phyloP scores from a whole-genome alignment of 441 rosid genomes.

The Codiaeum variegatum region DNA sequence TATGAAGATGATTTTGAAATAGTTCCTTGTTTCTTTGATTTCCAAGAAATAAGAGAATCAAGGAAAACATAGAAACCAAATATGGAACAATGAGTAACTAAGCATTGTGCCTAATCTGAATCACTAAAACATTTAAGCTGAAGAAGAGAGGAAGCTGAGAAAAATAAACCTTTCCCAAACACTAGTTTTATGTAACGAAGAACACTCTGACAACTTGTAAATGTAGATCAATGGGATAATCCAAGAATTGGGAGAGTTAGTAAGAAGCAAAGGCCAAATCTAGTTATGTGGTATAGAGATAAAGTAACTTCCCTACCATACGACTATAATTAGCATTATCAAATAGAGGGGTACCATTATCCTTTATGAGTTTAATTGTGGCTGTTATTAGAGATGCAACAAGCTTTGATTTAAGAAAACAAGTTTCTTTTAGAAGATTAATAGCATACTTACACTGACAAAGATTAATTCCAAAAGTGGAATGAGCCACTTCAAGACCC shows the following conservation, averaged over 20 bases:
- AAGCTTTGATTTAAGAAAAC: background rate
- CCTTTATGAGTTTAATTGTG: background rate
- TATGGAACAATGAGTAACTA: background rate
- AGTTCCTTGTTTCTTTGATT: background rate
- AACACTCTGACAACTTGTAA: background rate
- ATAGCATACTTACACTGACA: background rate
- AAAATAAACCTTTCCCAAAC: background rate
- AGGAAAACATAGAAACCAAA: background rate
- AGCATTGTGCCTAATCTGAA: background rate
- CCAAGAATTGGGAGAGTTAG: no score
- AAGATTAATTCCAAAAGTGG: background rate
- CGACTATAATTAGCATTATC: no score
- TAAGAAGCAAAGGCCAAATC: no score
- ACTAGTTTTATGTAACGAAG: background rate
- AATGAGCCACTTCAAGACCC: background rate
- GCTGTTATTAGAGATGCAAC: background rate
- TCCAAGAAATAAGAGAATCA: constrained; percentile 3
- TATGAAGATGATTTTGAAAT: background rate
- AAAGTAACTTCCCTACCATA: no score
- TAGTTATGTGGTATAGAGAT: no score
- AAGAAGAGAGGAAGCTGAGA: background rate
- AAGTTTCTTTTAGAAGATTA: background rate
- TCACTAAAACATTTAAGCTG: background rate
- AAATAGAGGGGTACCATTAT: no score
- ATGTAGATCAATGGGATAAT: no score